Evolutionary conservation across 2,329 filamentous ascomycete species (phyloP).

Genomic region (Fusarium mexicanum): DNA sequence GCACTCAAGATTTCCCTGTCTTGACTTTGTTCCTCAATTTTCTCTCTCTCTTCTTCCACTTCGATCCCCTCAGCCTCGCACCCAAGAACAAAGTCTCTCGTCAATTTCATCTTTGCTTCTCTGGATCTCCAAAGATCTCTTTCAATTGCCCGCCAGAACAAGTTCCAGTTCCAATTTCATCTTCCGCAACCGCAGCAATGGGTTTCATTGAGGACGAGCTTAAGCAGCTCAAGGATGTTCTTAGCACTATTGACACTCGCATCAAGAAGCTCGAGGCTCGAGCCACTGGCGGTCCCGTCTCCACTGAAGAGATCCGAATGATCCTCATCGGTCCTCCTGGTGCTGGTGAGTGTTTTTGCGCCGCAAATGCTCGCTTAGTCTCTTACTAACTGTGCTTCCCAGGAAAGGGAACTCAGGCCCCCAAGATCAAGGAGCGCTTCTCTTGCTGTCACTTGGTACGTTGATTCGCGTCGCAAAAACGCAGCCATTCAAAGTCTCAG

Average conservation of each 20-base stretch:
- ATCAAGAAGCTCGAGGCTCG: slow-evolving; percentile 85
- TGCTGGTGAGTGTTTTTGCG: slow-evolving; percentile 74
- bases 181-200: slow-evolving; percentile 67
- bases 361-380: background rate
- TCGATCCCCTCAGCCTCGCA: slow-evolving; percentile 22
- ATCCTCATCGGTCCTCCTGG: slow-evolving; percentile 97
- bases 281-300: slow-evolving; percentile 64
- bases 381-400: slow-evolving; percentile 36
- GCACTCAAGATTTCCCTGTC: slow-evolving; percentile 44
- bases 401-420: slow-evolving; percentile 99
- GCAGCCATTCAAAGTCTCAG: background rate
- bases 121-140: slow-evolving; percentile 18
- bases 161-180: slow-evolving; percentile 30
- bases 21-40: slow-evolving; percentile 38
- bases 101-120: slow-evolving; percentile 14
- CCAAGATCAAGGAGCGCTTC: slow-evolving; percentile 98
- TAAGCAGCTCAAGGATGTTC: slow-evolving; percentile 83
- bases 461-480: slow-evolving; percentile 33
- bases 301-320: slow-evolving; percentile 83
- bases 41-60: slow-evolving; percentile 18
- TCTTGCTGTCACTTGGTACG: slow-evolving; percentile 95
- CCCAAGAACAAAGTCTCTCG: slow-evolving; percentile 19
- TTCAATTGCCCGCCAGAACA: slow-evolving; percentile 30
- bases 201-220: slow-evolving; percentile 88
- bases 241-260: slow-evolving; percentile 84